These are phyloP conservation scores for Moringa oleifera DNA, from an alignment of 345 rosid genomes.

Conservation along the genomic window DNA sequence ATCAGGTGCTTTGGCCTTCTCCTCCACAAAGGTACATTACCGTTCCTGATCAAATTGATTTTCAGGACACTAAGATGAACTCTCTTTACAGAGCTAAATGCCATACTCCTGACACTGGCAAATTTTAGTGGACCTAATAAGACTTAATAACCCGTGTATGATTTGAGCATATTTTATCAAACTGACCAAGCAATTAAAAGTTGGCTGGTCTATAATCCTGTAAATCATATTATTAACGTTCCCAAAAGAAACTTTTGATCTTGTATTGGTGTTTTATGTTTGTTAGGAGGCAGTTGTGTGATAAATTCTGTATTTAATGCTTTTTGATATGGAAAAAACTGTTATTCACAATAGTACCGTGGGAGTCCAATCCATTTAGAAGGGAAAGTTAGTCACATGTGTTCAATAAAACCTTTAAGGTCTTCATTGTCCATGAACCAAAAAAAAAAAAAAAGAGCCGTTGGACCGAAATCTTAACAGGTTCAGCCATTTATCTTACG, in stretches of 20 bases:
- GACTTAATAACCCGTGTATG: not conserved
- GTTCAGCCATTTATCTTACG: too few relatives aligned
- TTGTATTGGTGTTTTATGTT: not conserved
- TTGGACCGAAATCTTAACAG: too few relatives aligned
- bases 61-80: not conserved
- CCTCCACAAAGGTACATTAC: constrained; percentile 81
- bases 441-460: too few relatives aligned
- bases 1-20: constrained; percentile 76
- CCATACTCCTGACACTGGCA: not conserved
- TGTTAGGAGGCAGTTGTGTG: not conserved
- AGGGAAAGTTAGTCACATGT: too few relatives aligned
- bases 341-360: too few relatives aligned
- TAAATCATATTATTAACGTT: not conserved
- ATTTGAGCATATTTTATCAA: not conserved
- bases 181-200: not conserved
- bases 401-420: too few relatives aligned
- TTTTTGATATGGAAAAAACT: too few relatives aligned
- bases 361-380: too few relatives aligned
- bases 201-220: not conserved
- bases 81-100: not conserved
- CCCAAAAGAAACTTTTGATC: not conserved
- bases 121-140: not conserved
- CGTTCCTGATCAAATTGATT: constrained; percentile 2
- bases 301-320: too few relatives aligned
- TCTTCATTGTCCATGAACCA: too few relatives aligned